Evolutionary conservation across 139 green algal species (phyloP), one percentile per base, ranked within the genome.

Genomic region (Pleodorina starrii): DNA sequence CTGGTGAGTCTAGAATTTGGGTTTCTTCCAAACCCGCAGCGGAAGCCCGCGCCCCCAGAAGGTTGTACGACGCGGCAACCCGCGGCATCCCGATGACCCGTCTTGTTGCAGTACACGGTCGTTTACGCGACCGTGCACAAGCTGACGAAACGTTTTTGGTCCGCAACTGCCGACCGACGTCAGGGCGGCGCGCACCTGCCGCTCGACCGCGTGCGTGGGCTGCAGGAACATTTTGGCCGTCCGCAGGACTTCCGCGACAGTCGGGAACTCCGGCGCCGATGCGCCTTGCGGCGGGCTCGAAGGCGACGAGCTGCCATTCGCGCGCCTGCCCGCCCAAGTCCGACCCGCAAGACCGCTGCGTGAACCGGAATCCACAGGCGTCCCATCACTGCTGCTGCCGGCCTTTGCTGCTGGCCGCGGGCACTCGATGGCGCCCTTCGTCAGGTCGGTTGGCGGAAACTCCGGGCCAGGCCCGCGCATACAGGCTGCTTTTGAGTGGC

Each of bases 181-280:
- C n/a, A n/a, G n/a, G n/a, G n/a, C n/a, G n/a, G n/a, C n/a, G 35
- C 74, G 2, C 75, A 90, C 86, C 74, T 85, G 86, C 11, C 63
- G 74, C 32, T 90, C 86, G 19, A 80, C 38, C 5, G 75, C 27
- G 4, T 85, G 59, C 1, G 86, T 86, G 0, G 86, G 74, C 73
- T 90, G 75, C 9, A 90, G 86, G 42, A 85, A 40, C 25, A 46
- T 19, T 43, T 79, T 90, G 4, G 57, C 75, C 2, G 38, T 60
- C 32, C 59, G 60, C 25, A 90, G 75, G 72, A 90, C 54, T n/a
- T 85, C 73, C 5, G 73, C 86, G 0, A 90, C 86, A 0, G 86
- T 84, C 2, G 63, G 66, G 11, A 66, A 66, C 35, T 88, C 66
- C 0, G n/a, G 60, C 14, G 35, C 38, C n/a, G n/a, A n/a, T 57